Evolutionary conservation across 495 filamentous ascomycete genomes (phyloP), one percentile per base, ranked within the genome.

Genomic region (Daldinia decipiens): DNA sequence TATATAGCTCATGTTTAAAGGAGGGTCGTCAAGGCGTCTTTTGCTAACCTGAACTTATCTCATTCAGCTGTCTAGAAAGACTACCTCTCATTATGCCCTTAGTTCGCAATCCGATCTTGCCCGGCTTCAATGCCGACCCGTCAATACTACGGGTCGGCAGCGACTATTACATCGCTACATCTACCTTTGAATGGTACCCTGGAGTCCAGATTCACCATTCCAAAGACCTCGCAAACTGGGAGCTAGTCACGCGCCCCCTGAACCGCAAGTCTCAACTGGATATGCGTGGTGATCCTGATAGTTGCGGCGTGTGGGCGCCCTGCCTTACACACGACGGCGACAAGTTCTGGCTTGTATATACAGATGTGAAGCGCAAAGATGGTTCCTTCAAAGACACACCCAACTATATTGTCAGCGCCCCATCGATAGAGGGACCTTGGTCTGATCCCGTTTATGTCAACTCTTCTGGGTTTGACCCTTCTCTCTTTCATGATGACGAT

Each of bases 261-360:
- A 89, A 72, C 36, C 84, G 87, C 59, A 82, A 82, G 38, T 82
- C 81, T 31, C 88, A 91, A 72, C 76, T 90, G 21, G 86, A 90
- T 68, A 88, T 91, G 75, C 87, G 88, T 36, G 78, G 81, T 56
- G 81, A 83, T 62, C 85, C 85, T 26, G 81, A 87, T 77, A 85
- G 84, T 75, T 87, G 87, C 75, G 87, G 88, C 31, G 74, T 90
- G 45, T 90, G 87, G 87, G 87, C 88, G n/a, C 87, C 88, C 3
- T 88, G 86, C 64, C 79, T 89, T 15, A 82, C 82, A 2, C 85
- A 90, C 65, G 84, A 88, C 67, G 85, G 85, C 55, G 80, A 85
- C 5, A 82, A 80, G 50, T 90, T 88, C 74, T 88, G 83, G 80
- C 82, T 87, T 1, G 83, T 85, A 9, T 86, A 84, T 70, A 86